phyloP scores from a whole-genome alignment of 331 rosid species.

The Cucumis variabilis region DNA sequence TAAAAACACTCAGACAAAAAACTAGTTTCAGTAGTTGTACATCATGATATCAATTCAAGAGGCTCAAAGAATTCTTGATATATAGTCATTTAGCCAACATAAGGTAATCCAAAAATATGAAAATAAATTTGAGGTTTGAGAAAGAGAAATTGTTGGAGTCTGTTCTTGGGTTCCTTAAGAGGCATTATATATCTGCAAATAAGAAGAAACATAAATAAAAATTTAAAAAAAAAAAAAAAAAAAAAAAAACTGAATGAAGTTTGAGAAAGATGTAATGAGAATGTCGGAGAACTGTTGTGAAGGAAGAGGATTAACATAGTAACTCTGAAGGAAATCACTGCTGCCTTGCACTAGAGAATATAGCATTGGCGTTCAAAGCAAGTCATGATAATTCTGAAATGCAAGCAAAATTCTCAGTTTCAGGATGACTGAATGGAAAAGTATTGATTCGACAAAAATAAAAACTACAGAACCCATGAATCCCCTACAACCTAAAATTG shows the following conservation, averaged over 20 bases:
- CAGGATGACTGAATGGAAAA: too few relatives aligned
- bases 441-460: too few relatives aligned
- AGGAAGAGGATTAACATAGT: conserved; percentile 55
- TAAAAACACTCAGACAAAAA: not conserved
- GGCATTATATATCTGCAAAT: not conserved
- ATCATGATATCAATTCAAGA: not conserved
- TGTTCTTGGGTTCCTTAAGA: not conserved
- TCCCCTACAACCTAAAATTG: too few relatives aligned
- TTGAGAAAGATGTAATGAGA: conserved; percentile 49
- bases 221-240: not conserved
- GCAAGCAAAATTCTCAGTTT: too few relatives aligned
- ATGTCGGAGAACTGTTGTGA: conserved; percentile 54
- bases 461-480: too few relatives aligned
- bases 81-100: not conserved
- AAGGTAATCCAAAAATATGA: not conserved
- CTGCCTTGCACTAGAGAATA: conserved; percentile 59
- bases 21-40: not conserved
- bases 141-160: not conserved
- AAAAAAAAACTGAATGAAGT: conserved; percentile 58
- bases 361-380: conserved; percentile 41
- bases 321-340: conserved; percentile 67
- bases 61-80: not conserved
- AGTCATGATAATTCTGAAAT: too few relatives aligned
- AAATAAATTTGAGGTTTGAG: not conserved
- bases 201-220: not conserved